phyloP scores from a whole-genome alignment of 768 basidiomycete genomes.

The Leccinellum rugosiceps region DNA sequence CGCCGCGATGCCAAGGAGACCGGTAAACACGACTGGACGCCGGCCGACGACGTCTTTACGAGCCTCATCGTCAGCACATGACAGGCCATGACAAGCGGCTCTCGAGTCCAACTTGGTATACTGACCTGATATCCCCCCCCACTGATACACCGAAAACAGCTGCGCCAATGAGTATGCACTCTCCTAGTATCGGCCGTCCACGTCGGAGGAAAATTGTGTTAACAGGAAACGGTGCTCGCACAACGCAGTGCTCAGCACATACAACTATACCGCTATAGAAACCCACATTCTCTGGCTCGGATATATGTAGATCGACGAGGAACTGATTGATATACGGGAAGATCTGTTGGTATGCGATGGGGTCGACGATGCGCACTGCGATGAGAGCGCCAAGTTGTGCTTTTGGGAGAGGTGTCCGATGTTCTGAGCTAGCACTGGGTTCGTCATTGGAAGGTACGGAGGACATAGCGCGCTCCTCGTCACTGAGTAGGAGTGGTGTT shows the following conservation, averaged over 20 bases:
- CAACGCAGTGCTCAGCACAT: neutral
- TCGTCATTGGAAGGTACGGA: neutral
- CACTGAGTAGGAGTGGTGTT: constrained; percentile 8
- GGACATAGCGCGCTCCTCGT: constrained; percentile 9
- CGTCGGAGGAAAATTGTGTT: neutral
- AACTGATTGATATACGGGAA: constrained; percentile 68
- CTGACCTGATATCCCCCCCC: constrained; percentile 56
- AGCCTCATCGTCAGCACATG: neutral
- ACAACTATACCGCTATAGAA: constrained; percentile 67
- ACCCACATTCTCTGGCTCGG: constrained; percentile 54
- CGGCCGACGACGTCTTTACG: constrained; percentile 56
- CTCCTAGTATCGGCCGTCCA: constrained; percentile 40
- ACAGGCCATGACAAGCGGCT: neutral
- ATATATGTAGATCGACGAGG: constrained; percentile 49
- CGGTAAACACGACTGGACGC: constrained; percentile 55
- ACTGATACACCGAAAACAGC: constrained; percentile 57
- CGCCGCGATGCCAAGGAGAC: constrained; percentile 48
- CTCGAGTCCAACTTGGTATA: constrained; percentile 1
- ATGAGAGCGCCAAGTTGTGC: constrained; percentile 43
- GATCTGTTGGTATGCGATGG: constrained; percentile 59
- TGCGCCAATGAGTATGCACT: constrained; percentile 61
- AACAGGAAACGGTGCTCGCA: neutral
- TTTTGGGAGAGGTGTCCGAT: constrained; percentile 34
- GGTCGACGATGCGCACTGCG: constrained; percentile 51
- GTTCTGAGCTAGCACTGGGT: neutral